phyloP scores from a whole-genome alignment of 306 rosid species.

The Quercus parvula region DNA sequence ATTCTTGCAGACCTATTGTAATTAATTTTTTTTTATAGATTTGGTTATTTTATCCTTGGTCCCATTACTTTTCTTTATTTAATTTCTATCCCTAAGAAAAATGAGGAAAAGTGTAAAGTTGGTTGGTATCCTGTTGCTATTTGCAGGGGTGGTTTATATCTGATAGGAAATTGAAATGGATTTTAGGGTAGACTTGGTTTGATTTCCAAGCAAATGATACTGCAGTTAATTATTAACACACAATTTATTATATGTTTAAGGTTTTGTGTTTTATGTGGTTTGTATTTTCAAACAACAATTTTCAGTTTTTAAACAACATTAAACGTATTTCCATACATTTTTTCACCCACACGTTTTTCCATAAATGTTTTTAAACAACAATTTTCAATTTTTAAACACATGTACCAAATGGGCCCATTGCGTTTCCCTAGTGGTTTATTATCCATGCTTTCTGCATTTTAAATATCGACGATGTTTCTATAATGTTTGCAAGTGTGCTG shows the following conservation, averaged over 20 bases:
- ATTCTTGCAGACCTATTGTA: too few species aligned
- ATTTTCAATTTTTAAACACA: too few species aligned
- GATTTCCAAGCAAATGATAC: neutral
- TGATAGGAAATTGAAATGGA: neutral
- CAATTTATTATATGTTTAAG: neutral
- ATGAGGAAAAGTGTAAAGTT: too few species aligned
- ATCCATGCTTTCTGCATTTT: neutral
- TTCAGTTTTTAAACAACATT: too few species aligned
- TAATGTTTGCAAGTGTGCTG: neutral
- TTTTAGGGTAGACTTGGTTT: neutral
- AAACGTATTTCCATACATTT: too few species aligned
- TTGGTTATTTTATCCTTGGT: too few species aligned
- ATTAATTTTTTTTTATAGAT: too few species aligned
- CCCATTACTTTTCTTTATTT: too few species aligned
- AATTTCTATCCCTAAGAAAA: too few species aligned
- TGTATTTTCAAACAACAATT: too few species aligned
- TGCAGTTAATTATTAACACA: neutral
- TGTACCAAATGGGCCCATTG: neutral
- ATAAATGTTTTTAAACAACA: too few species aligned
- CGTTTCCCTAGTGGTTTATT: neutral
- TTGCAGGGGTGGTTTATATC: neutral
- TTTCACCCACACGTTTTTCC: too few species aligned
- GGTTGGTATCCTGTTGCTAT: neutral
- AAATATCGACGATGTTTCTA: neutral
- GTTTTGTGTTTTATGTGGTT: neutral